phyloP scores from a whole-genome alignment of 345 rosid genomes.

The Salix udensis region DNA sequence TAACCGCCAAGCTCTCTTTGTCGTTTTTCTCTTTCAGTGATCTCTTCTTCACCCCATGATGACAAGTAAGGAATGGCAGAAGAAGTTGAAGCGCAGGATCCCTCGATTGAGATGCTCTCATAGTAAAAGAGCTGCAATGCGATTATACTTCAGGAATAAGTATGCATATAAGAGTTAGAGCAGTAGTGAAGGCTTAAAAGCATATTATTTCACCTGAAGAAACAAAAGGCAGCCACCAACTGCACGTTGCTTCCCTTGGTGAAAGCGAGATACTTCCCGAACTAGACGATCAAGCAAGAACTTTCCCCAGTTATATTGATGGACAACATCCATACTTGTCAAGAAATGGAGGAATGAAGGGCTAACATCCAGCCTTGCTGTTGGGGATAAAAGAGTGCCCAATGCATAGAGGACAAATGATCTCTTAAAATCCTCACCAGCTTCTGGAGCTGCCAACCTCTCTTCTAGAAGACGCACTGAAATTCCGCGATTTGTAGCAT shows the following conservation, averaged over 20 bases:
- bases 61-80: slow-evolving; percentile 29
- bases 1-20: slow-evolving; percentile 49
- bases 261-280: slow-evolving; percentile 44
- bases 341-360: slow-evolving; percentile 49
- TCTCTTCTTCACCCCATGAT: slow-evolving; percentile 52
- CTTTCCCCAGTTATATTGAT: slow-evolving; percentile 49
- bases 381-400: slow-evolving; percentile 47
- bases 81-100: slow-evolving; percentile 20
- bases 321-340: slow-evolving; percentile 40
- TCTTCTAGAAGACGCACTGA: slow-evolving; percentile 49
- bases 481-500: slow-evolving; percentile 46
- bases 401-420: slow-evolving; percentile 43
- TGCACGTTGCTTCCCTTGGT: slow-evolving; percentile 45
- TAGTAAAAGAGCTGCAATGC: slow-evolving; percentile 39
- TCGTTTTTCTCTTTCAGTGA: slow-evolving; percentile 42
- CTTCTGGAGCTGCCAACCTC: slow-evolving; percentile 33
- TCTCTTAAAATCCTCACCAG: slow-evolving; percentile 49
- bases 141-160: slow-evolving; percentile 7
- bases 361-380: slow-evolving; percentile 50
- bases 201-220: slow-evolving; percentile 34
- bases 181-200: background rate
- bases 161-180: slow-evolving; percentile 2
- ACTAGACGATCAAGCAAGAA: slow-evolving; percentile 46
- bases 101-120: slow-evolving; percentile 36
- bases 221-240: slow-evolving; percentile 51